Evolutionary conservation across 352 stramenopile species (phyloP), one percentile per base, ranked within the genome.

Genomic region (Phytophthora rubi): DNA sequence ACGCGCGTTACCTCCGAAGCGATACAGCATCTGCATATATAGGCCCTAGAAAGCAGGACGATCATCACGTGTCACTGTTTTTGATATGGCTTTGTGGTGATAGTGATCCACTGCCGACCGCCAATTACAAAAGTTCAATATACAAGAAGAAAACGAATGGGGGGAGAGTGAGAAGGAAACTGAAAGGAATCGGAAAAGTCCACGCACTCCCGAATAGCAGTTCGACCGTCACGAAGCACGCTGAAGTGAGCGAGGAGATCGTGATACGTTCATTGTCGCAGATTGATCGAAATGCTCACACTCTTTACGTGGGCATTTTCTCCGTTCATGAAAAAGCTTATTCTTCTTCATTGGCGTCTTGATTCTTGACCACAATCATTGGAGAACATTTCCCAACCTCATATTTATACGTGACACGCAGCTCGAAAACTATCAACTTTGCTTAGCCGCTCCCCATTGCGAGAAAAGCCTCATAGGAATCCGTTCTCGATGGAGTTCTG

Each of bases 401-500:
- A 52, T 52, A 30, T 52, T 52, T 28, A 28, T 51, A 51, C n/a
- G 18, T 12, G n/a, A n/a, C 4, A 51, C 8, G n/a, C 35, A 13
- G 12, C 35, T 10, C 35, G 12, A 42, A 42, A 42, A 42, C 35
- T 15, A 42, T 13, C 12, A 8, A 42, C 35, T 15, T 10, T 42
- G 35, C 35, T 26, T 4, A 28, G 12, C 44, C n/a, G 6, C 15
- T 18, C 39, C 15, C 39, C 37, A 10, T 51, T 3, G 44, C 12
- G 15, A 26, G 23, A 51, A 26, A 13, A 51, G 2, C 7, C 12
- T 26, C 16, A 58, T 16, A 83, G 33, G 13, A 81, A 73, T 0
- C 76, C 62, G 44, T 86, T 84, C 18, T 77, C 65, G 23, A 86
- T 77, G 28, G 53, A 28, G 49, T 81, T 75, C 47, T 81, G 65